Evolutionary conservation across 2,329 filamentous ascomycete species (phyloP), one percentile per base, ranked within the genome.

Genomic region (Sclerotinia nivalis): DNA sequence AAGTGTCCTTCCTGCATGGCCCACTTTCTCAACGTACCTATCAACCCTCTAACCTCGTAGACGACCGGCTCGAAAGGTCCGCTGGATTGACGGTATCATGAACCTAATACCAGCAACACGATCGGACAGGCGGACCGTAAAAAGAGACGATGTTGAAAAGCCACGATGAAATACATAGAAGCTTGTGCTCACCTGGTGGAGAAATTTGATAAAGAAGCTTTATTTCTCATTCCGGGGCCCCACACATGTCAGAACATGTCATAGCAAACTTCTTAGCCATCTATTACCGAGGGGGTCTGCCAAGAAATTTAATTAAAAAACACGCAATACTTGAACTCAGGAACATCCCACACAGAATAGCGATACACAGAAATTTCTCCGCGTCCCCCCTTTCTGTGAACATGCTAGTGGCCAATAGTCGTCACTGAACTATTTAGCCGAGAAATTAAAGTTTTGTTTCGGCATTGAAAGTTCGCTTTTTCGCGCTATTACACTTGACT

Each of bases 61-160:
- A 52, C 37, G 31, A 43, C 56, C 56, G 66, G 47, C 34, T 68
- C 55, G 18, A 54, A 20, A 52, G 65, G n/a, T 49, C 66, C 66
- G 66, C 34, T 54, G 66, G 66, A 59, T 40, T 61, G 18, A 61
- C 66, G 56, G 66, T 54, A 61, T 31, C 31, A 49, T 28, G 45
- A 52, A 54, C 56, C 56, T 61, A 52, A 52, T n/a, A 68, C 40
- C 66, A 47, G 28, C 49, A 43, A 25, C 37, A 61, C 18, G 15
- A 43, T 20, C 66, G 66, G 66, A 49, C 43, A 60, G 10, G 4
- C 56, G 66, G 66, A 43, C 66, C 66, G 66, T 43, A 18, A 43
- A 66, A 37, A 20, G 40, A 31, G n/a, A 9, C 31, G 6, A 37
- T 25, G 20, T 28, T 28, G 18, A 25, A 20, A 40, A 37, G 1